Evolutionary conservation across 192 early-diverging fungal genomes (phyloP).

Genomic region (Linderina pennispora): DNA sequence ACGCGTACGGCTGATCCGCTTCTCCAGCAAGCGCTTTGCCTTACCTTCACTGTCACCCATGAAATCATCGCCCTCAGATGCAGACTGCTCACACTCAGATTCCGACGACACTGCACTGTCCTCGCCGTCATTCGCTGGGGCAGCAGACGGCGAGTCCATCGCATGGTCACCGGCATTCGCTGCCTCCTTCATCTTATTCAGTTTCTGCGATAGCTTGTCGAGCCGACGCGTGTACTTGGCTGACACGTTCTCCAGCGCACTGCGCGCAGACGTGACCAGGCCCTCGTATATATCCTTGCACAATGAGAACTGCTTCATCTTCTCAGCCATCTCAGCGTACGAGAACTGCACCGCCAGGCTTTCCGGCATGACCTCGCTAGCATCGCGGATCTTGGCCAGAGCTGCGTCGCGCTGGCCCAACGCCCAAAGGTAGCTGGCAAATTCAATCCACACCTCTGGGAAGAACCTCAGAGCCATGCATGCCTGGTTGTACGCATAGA

Average conservation of each 20-base stretch:
- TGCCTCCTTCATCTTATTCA: constrained; percentile 1
- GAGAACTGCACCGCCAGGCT: constrained; percentile 69
- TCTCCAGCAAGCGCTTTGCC: constrained; percentile 25
- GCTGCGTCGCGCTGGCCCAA: constrained; percentile 15
- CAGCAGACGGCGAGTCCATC: too few species aligned
- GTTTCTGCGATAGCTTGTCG: constrained; percentile 32
- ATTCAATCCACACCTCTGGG: constrained; percentile 78
- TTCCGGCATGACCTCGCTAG: constrained; percentile 13
- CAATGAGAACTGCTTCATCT: constrained; percentile 51
- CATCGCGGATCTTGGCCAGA: constrained; percentile 23
- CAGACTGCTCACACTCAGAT: too few species aligned
- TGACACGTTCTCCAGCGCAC: constrained; percentile 10
- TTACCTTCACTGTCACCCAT: constrained; percentile 38
- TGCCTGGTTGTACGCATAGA: constrained; percentile 82
- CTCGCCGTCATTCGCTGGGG: neutral
- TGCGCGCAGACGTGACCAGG: constrained; percentile 13
- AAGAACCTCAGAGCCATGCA: constrained; percentile 78
- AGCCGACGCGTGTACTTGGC: constrained; percentile 17
- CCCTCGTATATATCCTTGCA: constrained; percentile 53
- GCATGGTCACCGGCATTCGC: neutral
- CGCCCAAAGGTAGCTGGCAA: constrained; percentile 30
- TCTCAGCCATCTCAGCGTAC: constrained; percentile 65
- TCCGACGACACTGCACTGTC: constrained; percentile 1
- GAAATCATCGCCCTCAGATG: constrained; percentile 27
- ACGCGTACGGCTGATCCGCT: constrained; percentile 32